Base-by-base conservation (phyloP, 1,284 basidiomycete genomes). In the Malassezia sp. region DNA sequence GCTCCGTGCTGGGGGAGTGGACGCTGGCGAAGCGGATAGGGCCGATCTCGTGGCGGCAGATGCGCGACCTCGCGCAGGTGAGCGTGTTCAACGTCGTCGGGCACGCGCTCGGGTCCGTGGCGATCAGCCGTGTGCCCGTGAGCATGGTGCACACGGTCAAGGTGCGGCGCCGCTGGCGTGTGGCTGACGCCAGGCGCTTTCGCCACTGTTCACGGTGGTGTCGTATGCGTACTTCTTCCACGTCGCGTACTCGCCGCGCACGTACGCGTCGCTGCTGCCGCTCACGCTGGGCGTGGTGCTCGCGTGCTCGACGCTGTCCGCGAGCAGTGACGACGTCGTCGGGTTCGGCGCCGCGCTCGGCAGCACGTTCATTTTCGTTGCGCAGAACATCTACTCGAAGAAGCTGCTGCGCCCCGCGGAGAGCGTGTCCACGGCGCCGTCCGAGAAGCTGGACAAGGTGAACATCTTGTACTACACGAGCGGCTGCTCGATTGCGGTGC, bases 81-180 rank as follows among this genome's bases (percentile, higher is more conserved):
- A 88, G 87, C 22, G 76, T 85, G 45, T 97, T 97, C 72, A 78
- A 78, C 54, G 77, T 96, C 32, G 85, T 84, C n/a, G 93, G 93
- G 0, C 93, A 97, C 71, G 88, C 96, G 59, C 91, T 93, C 66
- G 87, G 86, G 22, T 90, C 86, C 57, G 82, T 97, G 73, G 93
- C 91, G 18, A 96, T 97, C 54, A 86, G 86, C 30, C 77, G 88
- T 45, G 93, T 96, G 51, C 88, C 85, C 4, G 91, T 97, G 46
- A 89, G 85, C 74, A 97, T 93, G 0, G 89, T 96, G 20, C 93
- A 99, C 70, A 97, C 91, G 26, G 95, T 96, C 73, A 96, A 96
- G 81, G n/a, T n/a, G n/a, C n/a, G n/a, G n/a, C 90, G 90, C 60
- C 64, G 78, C 68, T 17, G 22, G n/a, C 20, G 20, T 14, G 38